Evolutionary conservation across 345 rosid species (phyloP).

Genomic region (Euphorbia peplus): DNA sequence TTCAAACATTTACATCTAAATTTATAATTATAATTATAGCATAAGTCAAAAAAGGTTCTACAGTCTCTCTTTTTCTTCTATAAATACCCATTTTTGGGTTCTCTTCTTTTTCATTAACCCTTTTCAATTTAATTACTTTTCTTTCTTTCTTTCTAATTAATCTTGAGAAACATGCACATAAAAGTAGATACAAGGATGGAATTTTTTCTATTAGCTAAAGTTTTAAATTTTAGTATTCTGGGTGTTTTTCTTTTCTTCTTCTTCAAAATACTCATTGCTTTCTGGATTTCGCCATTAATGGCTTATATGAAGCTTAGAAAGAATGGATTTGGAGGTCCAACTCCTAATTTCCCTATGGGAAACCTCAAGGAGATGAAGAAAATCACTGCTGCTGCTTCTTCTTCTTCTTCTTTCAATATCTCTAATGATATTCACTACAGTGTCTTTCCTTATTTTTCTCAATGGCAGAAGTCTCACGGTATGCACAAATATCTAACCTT

Average conservation of each 20-base stretch:
- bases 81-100: slow-evolving; percentile 36
- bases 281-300: slow-evolving; percentile 57
- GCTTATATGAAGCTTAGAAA: slow-evolving; percentile 50
- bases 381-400: slow-evolving; percentile 14
- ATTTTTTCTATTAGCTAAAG: slow-evolving; percentile 16
- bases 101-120: slow-evolving; percentile 5
- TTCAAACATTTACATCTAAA: slow-evolving; percentile 15
- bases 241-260: slow-evolving; percentile 28
- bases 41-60: no score
- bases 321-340: slow-evolving; percentile 74
- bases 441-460: slow-evolving; percentile 73
- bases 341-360: slow-evolving; percentile 78
- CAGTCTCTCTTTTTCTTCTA: slow-evolving; percentile 9
- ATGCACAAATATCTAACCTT: slow-evolving; percentile 12
- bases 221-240: slow-evolving; percentile 8
- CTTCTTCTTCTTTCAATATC: slow-evolving; percentile 31
- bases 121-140: not conserved
- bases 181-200: slow-evolving; percentile 21
- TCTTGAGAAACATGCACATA: not conserved
- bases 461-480: slow-evolving; percentile 83
- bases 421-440: slow-evolving; percentile 78
- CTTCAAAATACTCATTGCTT: slow-evolving; percentile 43
- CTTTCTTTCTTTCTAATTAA: not conserved
- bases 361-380: slow-evolving; percentile 65
- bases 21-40: not conserved